Evolutionary conservation across 768 basidiomycete genomes (phyloP).

Genomic region (Suillus placidus): DNA sequence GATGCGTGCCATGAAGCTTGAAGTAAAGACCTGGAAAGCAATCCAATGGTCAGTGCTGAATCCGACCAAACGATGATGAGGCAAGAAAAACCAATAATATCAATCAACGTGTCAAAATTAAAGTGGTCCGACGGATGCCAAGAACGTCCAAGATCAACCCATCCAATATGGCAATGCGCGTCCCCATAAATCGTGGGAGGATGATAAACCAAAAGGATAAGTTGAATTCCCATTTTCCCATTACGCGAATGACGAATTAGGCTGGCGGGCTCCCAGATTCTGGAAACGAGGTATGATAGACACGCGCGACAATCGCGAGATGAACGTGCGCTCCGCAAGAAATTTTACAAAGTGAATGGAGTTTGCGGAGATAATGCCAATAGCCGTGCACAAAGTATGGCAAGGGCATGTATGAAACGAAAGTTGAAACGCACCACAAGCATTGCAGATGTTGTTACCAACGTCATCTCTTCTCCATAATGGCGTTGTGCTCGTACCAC

Average conservation of each 20-base stretch:
- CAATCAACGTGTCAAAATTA: background rate
- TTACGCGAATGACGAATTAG: slow-evolving; percentile 9
- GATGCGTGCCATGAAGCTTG: slow-evolving; percentile 95
- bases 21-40: slow-evolving; percentile 83
- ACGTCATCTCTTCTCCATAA: slow-evolving; percentile 89
- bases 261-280: slow-evolving; percentile 12
- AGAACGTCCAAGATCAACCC: slow-evolving; percentile 13
- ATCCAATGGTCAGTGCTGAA: slow-evolving; percentile 19
- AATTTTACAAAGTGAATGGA: slow-evolving; percentile 23
- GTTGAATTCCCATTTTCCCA: slow-evolving; percentile 16
- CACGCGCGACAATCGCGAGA: slow-evolving; percentile 20
- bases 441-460: slow-evolving; percentile 94
- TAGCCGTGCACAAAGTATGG: slow-evolving; percentile 15
- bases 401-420: slow-evolving; percentile 26
- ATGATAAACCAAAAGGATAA: slow-evolving; percentile 35
- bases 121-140: background rate
- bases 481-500: slow-evolving; percentile 87
- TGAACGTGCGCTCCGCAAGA: slow-evolving; percentile 25
- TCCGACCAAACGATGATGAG: slow-evolving; percentile 11
- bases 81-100: background rate
- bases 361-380: slow-evolving; percentile 12
- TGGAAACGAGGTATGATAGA: slow-evolving; percentile 20
- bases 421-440: slow-evolving; percentile 71
- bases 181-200: slow-evolving; percentile 16
- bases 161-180: slow-evolving; percentile 30